Base-by-base conservation (phyloP, 495 filamentous ascomycete genomes). In the Poronia punctata region DNA sequence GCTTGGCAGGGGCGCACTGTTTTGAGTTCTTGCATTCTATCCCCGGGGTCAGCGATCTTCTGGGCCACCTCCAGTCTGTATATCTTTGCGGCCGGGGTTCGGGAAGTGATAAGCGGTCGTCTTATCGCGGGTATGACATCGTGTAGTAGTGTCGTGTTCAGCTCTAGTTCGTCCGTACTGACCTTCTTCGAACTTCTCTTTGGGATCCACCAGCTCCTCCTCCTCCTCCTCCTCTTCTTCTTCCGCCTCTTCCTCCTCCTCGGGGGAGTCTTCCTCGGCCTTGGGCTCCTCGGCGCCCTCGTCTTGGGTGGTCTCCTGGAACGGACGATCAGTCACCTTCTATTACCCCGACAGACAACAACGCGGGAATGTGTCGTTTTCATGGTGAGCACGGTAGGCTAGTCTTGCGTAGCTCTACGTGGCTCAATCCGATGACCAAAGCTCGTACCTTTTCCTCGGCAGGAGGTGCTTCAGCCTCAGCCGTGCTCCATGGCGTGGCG, bases 141-240 rank as follows among this genome's bases (percentile, higher is more conserved):
- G 28, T 33, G 8, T 32, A 9, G 20, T 2, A 4, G 35, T 33
- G 16, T 36, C 9, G 21, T 10, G 20, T 33, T 27, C 16, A 22
- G 15, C 11, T 8, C 41, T 21, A 32, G 33, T 17, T 40, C 26
- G 24, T 7, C 7, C 24, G 23, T 35, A 46, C 43, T 46, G 68
- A 96, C 92, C 88, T 73, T 89, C 87, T 59, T 92, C 83, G 40
- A 98, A 64, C 68, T 80, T 79, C 46, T 88, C 86, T 76, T 93
- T 93, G 45, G 78, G 75, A 59, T 98, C 92, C 50, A 79, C 79
- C 34, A 80, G 74, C 73, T 97, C 90, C 47, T 94, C 86, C 50
- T 93, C 88, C 44, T 93, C 88, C 10, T 92, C 86, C 43, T 92
- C 87, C 37, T 90, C 86, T 38, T 86, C 85, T 37, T 86, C 80